Percentiles rank a stretch among this genome's conserved stretches.
Evolutionary conservation across 257 asterid species (phyloP).

Genomic region (Jasminum sambac): DNA sequence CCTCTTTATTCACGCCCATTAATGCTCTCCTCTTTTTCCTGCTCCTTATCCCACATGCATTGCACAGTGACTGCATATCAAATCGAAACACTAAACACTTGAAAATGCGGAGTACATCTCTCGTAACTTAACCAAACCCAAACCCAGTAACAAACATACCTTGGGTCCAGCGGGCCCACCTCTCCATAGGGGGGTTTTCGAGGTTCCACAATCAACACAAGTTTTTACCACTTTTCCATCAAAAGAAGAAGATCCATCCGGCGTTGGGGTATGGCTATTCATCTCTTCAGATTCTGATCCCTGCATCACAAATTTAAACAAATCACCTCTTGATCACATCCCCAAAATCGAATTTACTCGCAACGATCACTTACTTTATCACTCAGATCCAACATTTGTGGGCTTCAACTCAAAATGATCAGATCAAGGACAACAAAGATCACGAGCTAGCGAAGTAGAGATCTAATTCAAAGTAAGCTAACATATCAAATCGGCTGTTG

Average conservation of each 20-base stretch:
- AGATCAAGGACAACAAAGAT: slow-evolving; percentile 19
- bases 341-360: background rate
- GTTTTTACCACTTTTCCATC: slow-evolving; percentile 65
- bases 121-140: no score
- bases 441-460: slow-evolving; percentile 15
- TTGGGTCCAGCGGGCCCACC: slow-evolving; percentile 99
- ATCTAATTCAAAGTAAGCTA: slow-evolving; percentile 1
- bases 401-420: slow-evolving; percentile 18
- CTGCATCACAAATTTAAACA: slow-evolving; percentile 25
- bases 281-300: slow-evolving; percentile 70
- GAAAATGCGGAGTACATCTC: no score
- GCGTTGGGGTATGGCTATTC: slow-evolving; percentile 50
- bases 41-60: slow-evolving; percentile 97
- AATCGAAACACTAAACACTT: background rate
- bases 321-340: slow-evolving; percentile 15
- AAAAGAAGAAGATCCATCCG: slow-evolving; percentile 50
- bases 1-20: slow-evolving; percentile 67
- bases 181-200: slow-evolving; percentile 94
- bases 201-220: slow-evolving; percentile 87
- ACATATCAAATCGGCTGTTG: background rate
- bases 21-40: slow-evolving; percentile 87
- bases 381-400: slow-evolving; percentile 68
- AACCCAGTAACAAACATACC: slow-evolving; percentile 34
- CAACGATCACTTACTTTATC: slow-evolving; percentile 60
- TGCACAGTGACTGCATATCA: slow-evolving; percentile 77